phyloP scores from a whole-genome alignment of 2,329 filamentous ascomycete species.

The Sarocladiaceae sp. region DNA sequence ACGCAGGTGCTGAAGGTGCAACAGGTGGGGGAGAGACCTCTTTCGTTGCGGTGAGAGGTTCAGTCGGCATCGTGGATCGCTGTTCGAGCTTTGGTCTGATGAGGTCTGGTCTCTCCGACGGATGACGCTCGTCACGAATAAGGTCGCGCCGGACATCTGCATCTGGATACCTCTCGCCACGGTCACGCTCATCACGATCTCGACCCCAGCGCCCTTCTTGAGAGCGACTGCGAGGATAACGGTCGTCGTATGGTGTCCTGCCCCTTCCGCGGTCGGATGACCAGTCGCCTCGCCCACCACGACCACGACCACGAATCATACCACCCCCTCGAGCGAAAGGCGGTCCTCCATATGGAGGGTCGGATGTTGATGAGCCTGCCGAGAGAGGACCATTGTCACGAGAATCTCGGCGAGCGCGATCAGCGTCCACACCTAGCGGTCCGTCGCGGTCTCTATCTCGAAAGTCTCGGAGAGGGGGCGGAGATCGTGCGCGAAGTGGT shows the following conservation, averaged over 20 bases:
- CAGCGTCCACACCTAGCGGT: conserved; percentile 61
- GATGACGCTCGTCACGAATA: conserved; percentile 42
- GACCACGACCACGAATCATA: conserved; percentile 49
- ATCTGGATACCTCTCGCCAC: conserved; percentile 37
- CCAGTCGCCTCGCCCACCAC: conserved; percentile 39
- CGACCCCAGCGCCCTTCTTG: conserved; percentile 58
- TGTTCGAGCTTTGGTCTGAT: conserved; percentile 42
- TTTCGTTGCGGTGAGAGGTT: conserved; percentile 40
- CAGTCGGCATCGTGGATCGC: conserved; percentile 36
- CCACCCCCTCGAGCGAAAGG: conserved; percentile 56
- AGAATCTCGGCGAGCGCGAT: conserved; percentile 63
- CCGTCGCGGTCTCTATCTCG: conserved; percentile 54
- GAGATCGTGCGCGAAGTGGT: conserved; percentile 53
- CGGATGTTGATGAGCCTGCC: conserved; percentile 66
- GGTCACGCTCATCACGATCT: conserved; percentile 53
- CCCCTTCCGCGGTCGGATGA: conserved; percentile 46
- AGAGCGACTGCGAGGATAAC: conserved; percentile 62
- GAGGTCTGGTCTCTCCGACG: conserved; percentile 40
- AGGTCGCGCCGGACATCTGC: conserved; percentile 36
- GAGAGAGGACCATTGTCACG: conserved; percentile 67
- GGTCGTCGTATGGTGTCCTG: conserved; percentile 56
- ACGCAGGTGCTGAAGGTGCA: conserved; percentile 54
- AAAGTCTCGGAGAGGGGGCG: conserved; percentile 65
- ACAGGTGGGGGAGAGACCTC: conserved; percentile 55
- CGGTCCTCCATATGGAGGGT: conserved; percentile 33